phyloP scores from a whole-genome alignment of 139 green algal genomes.

The Micromonas commoda region DNA sequence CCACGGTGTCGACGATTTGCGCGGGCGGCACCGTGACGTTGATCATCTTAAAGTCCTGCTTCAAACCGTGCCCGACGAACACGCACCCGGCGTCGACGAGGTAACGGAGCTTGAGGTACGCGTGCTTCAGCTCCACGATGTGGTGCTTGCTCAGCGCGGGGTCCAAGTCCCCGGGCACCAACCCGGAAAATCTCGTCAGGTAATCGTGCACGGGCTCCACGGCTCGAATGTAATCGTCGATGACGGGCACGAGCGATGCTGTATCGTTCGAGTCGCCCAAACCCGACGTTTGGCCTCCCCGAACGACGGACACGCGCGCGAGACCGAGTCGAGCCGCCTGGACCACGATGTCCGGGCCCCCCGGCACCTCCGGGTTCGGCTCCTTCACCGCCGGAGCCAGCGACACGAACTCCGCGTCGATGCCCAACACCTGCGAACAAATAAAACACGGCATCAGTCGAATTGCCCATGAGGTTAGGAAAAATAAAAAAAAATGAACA shows the following conservation, averaged over 20 bases:
- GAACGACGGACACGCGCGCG: constrained; percentile 74
- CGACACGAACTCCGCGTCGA: constrained; percentile 92
- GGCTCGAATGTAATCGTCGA: constrained; percentile 87
- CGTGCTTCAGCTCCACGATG: constrained; percentile 77
- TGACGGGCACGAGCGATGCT: constrained; percentile 41
- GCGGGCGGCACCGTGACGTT: constrained; percentile 79
- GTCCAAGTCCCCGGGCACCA: constrained; percentile 57
- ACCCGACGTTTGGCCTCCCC: too few relatives aligned
- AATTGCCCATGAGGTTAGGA: too few relatives aligned
- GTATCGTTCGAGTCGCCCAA: too few relatives aligned
- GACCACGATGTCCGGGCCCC: constrained; percentile 39
- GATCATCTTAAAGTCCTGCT: constrained; percentile 92
- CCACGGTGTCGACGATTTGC: constrained; percentile 85
- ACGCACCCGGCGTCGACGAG: constrained; percentile 75
- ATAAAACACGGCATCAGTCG: too few relatives aligned
- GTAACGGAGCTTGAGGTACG: constrained; percentile 79
- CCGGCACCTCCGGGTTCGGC: constrained; percentile 34
- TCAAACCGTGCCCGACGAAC: constrained; percentile 91
- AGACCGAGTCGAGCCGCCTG: constrained; percentile 63
- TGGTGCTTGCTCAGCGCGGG: constrained; percentile 56
- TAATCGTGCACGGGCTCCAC: constrained; percentile 90
- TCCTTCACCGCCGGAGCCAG: constrained; percentile 53
- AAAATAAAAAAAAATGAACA: too few relatives aligned
- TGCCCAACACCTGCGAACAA: constrained; percentile 72
- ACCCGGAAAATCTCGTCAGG: constrained; percentile 72